phyloP scores from a whole-genome alignment of 768 basidiomycete genomes.

The Amanita polypyramis region DNA sequence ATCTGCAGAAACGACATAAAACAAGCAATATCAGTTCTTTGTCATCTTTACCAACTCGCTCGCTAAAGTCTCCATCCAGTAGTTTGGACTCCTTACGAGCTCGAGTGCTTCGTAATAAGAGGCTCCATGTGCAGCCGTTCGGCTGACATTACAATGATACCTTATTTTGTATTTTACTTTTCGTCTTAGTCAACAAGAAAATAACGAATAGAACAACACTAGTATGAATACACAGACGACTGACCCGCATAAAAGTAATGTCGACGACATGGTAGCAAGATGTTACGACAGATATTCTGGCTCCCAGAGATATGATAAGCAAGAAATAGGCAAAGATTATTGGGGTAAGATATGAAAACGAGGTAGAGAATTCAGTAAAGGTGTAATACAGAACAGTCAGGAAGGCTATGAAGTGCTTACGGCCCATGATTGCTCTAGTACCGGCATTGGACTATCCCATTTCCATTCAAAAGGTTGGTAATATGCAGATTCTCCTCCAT shows the following conservation, averaged over 20 bases:
- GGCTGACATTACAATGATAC: not conserved
- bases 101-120: constrained; percentile 48
- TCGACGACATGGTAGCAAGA: constrained; percentile 3
- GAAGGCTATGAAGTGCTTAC: constrained; percentile 8
- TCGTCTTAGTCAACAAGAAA: constrained; percentile 1
- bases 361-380: not conserved
- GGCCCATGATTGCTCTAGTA: constrained; percentile 8
- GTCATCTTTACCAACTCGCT: not conserved
- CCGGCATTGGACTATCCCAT: constrained; percentile 9
- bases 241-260: not conserved
- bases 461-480: constrained; percentile 9
- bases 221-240: constrained; percentile 8
- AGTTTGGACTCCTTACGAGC: constrained; percentile 28
- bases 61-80: not conserved
- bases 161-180: constrained; percentile 3
- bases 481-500: constrained; percentile 9
- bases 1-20: constrained; percentile 41
- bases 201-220: constrained; percentile 7
- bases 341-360: not conserved
- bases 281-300: constrained; percentile 5
- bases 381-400: not conserved
- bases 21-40: constrained; percentile 12
- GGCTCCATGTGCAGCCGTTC: constrained; percentile 19
- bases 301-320: constrained; percentile 7
- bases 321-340: constrained; percentile 7